Evolutionary conservation across 2,329 filamentous ascomycete genomes (phyloP).

Genomic region (Penicillium janthinellum): DNA sequence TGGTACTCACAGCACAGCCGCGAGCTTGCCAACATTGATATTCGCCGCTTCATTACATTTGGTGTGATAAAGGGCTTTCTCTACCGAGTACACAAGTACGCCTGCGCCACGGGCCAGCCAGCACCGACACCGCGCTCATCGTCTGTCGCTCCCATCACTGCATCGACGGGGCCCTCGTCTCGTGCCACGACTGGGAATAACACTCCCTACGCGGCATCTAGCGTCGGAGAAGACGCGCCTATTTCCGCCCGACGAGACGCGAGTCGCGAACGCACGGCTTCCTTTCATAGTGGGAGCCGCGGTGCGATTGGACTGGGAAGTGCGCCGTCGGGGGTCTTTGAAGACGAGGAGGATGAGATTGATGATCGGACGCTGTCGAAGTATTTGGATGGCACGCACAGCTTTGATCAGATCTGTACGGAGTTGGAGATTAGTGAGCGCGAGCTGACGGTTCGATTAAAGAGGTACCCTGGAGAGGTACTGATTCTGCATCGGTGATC

Average conservation of each 20-base stretch:
- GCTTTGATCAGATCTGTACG: slow-evolving; percentile 55
- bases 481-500: slow-evolving; percentile 50
- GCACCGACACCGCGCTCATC: slow-evolving; percentile 30
- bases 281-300: slow-evolving; percentile 33
- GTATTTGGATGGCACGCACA: slow-evolving; percentile 52
- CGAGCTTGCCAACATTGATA: slow-evolving; percentile 75
- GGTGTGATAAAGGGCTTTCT: slow-evolving; percentile 93
- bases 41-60: slow-evolving; percentile 90
- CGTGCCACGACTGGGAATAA: slow-evolving; percentile 35
- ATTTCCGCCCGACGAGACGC: slow-evolving; percentile 19
- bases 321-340: slow-evolving; percentile 23
- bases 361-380: slow-evolving; percentile 42
- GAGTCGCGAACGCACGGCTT: slow-evolving; percentile 27
- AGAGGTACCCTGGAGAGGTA: slow-evolving; percentile 47
- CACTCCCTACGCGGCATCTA: slow-evolving; percentile 32
- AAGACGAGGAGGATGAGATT: slow-evolving; percentile 37
- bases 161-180: slow-evolving; percentile 30
- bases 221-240: slow-evolving; percentile 24
- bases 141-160: slow-evolving; percentile 17
- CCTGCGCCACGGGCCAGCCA: slow-evolving; percentile 55
- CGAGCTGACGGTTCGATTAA: slow-evolving; percentile 47
- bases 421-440: slow-evolving; percentile 52
- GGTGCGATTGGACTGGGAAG: slow-evolving; percentile 14
- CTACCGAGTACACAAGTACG: slow-evolving; percentile 90
- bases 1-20: slow-evolving; percentile 79